phyloP scores from a whole-genome alignment of 2,329 filamentous ascomycete genomes.

The Ophiocordyceps polyrhachis-furcata region DNA sequence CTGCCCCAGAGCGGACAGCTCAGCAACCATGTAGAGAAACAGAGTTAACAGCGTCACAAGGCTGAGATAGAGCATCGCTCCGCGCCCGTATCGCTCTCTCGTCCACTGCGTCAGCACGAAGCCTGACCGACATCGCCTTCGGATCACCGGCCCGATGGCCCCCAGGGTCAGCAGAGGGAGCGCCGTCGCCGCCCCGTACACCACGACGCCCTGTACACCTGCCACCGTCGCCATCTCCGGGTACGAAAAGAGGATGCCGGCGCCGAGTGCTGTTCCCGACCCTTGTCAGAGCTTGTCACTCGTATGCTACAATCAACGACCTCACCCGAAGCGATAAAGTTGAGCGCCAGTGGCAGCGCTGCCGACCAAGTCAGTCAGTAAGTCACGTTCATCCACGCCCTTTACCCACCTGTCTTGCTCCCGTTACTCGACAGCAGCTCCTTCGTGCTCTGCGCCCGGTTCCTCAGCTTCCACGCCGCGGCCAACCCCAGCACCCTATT shows the following conservation, averaged over 20 bases:
- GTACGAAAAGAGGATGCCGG: constrained; percentile 68
- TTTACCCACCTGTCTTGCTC: constrained; percentile 54
- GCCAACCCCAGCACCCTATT: constrained; percentile 41
- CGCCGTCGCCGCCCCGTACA: constrained; percentile 56
- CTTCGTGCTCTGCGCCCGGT: constrained; percentile 40
- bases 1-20: constrained; percentile 65
- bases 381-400: not conserved
- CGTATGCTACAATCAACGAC: too few species aligned
- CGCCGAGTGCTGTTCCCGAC: constrained; percentile 47
- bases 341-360: constrained; percentile 68
- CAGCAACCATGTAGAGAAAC: constrained; percentile 75
- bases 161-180: constrained; percentile 61
- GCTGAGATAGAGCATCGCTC: constrained; percentile 55
- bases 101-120: constrained; percentile 79
- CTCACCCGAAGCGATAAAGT: constrained; percentile 88
- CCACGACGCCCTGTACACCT: constrained; percentile 59
- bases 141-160: constrained; percentile 55
- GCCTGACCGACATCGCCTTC: constrained; percentile 61
- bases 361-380: not conserved
- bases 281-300: too few species aligned
- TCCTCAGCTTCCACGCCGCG: constrained; percentile 32
- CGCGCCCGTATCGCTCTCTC: constrained; percentile 53
- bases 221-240: constrained; percentile 63
- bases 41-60: constrained; percentile 63
- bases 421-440: constrained; percentile 61